Evolutionary conservation across 1,139 yeast species (phyloP).

Genomic region (Petasospora fabianii): DNA sequence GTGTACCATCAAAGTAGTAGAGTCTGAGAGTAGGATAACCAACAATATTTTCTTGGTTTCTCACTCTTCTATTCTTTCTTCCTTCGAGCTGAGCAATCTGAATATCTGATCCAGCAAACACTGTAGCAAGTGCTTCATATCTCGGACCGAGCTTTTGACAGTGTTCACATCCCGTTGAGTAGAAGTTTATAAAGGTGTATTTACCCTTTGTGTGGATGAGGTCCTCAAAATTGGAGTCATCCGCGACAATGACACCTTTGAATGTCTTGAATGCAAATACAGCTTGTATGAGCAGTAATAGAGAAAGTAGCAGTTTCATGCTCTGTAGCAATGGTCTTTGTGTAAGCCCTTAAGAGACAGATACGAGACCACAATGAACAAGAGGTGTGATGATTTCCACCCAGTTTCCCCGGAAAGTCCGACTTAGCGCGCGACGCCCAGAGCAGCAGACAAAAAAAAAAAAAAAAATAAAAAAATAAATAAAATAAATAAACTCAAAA

Average conservation of each 20-base stretch:
- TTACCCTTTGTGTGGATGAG: slow-evolving; percentile 19
- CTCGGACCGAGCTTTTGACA: slow-evolving; percentile 25
- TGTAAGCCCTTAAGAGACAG: too few species aligned
- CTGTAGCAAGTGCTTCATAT: slow-evolving; percentile 20
- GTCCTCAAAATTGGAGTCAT: slow-evolving; percentile 22
- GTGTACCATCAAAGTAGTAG: slow-evolving; percentile 25
- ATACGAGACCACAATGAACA: too few species aligned
- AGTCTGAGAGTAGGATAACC: slow-evolving; percentile 28
- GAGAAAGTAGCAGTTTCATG: slow-evolving; percentile 2
- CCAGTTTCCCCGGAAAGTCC: too few species aligned
- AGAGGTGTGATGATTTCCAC: too few species aligned
- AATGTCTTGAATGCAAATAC: slow-evolving; percentile 13
- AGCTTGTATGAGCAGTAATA: slow-evolving; percentile 4
- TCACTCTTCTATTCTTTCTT: slow-evolving; percentile 17
- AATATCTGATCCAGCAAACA: slow-evolving; percentile 19
- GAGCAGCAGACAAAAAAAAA: too few species aligned
- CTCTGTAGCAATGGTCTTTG: too few species aligned
- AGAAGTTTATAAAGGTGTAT: slow-evolving; percentile 25
- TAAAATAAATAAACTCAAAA: too few species aligned
- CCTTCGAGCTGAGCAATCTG: slow-evolving; percentile 27
- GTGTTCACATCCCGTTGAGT: slow-evolving; percentile 18
- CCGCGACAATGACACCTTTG: slow-evolving; percentile 24
- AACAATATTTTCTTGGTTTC: slow-evolving; percentile 17
- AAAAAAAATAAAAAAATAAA: too few species aligned
- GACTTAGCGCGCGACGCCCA: too few species aligned